Base-by-base conservation (phyloP, 1,139 yeast species). In the Yamadazyma membranifaciens region DNA sequence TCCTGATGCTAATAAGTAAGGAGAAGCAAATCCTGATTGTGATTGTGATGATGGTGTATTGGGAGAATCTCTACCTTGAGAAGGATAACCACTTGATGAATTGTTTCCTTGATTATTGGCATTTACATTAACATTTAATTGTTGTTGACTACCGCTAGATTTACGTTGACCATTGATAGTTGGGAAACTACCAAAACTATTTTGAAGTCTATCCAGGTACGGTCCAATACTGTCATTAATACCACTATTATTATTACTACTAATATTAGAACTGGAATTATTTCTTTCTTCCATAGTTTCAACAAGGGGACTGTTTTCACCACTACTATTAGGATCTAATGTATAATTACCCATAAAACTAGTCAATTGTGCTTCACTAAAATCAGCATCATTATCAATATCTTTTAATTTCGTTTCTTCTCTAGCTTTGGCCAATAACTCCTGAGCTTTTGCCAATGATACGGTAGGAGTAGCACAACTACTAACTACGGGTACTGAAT, bases 391-490 rank as follows among this genome's bases (percentile, higher is more conserved):
- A 42, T 46, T 56, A 34, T 62, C 67, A 45, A 80, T 83, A 50
- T 84, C 85, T 54, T 83, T 80, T 33, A 72, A 56, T 52, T 72
- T 74, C 1, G 85, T 82, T 53, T 80, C 87, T 55, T 82, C 88
- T 52, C 91, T 71, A 0, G 96, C 95, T 51, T 82, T 86, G 1
- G 88, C 83, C 54, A 89, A 69, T 58, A 92, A 62, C 56, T 85
- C 95, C 59, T 88, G 95, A 0, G 98, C 98, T 53, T 81, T 83
- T 36, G 80, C 78, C 48, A 92, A 69, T 17, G 95, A 83, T 10
- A 92, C 92, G 0, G 98, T 92, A 12, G 98, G 98, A 0, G 98
- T 88, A 6, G 85, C 83, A 60, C 96, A 92, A 25, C 97, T 86
- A 46, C 96, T 86, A n/a, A 91, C 85, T 3, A 88, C 94, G 0